Evolutionary conservation across 371 early-diverging fungal genomes (phyloP), one percentile per base, ranked within the genome.

Genomic region (Actinomucor elegans): DNA sequence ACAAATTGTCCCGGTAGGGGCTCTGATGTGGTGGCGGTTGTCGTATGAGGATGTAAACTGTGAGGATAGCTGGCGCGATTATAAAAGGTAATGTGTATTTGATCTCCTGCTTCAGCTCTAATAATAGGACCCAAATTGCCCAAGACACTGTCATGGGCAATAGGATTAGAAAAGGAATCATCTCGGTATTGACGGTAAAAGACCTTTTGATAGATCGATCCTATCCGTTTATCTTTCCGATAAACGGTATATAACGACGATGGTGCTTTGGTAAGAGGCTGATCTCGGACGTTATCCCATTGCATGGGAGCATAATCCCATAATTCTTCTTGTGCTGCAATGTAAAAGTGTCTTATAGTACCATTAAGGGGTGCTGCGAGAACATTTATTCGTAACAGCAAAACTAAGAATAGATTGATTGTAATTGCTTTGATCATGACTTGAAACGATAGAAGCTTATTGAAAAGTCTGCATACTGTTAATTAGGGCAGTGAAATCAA

Each of bases 291-390:
- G 34, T 66, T 59, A 48, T 76, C 71, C 58, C 61, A 64, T 6
- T 64, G 48, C 45, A 60, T 59, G 1, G 78, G 77, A 11, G 75
- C 77, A 69, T 81, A 81, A 44, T 81, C 61, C 82, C 82, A 81
- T 8, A 52, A 37, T 28, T 71, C 54, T 41, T 78, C 77, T 36
- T 77, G 73, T 6, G 76, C 80, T 36, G 75, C 66, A 52, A 81
- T 70, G 38, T 69, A 81, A 43, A 70, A 81, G 10, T 70, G 52
- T 17, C 73, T 65, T 32, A 68, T 51, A 11, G 57, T 55, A 0
- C 38, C 48, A 24, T 47, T 47, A 2, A 48, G 1, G 0, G 48
- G 48, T 36, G 36, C 36, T 26, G 48, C 9, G 17, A 11, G 26
- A 1, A 48, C 24, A 33, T 4, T 14, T 21, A 33, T 18, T n/a